phyloP scores from a whole-genome alignment of 192 early-diverging fungal genomes.

The Mortierella antarctica region DNA sequence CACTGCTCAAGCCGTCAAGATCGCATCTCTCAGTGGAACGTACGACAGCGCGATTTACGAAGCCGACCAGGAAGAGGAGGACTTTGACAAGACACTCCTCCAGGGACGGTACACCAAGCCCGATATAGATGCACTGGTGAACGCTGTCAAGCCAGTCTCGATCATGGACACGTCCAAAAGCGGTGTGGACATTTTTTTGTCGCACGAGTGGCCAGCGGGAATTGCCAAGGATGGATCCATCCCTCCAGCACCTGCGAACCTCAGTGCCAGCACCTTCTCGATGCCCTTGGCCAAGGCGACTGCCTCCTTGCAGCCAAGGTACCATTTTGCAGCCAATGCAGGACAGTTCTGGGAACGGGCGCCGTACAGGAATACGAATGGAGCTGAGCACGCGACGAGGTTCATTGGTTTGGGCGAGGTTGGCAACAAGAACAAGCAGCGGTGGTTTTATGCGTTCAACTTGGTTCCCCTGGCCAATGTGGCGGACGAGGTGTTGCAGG shows the following conservation, averaged over 20 bases:
- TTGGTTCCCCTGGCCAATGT: slow-evolving; percentile 70
- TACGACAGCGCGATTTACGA: slow-evolving; percentile 38
- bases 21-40: slow-evolving; percentile 70
- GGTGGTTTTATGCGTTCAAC: slow-evolving; percentile 96
- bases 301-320: slow-evolving; percentile 76
- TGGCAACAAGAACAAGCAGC: slow-evolving; percentile 72
- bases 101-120: slow-evolving; percentile 37
- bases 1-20: slow-evolving; percentile 68
- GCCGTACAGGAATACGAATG: slow-evolving; percentile 76
- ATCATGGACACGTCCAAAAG: slow-evolving; percentile 51
- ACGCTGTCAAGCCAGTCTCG: slow-evolving; percentile 22
- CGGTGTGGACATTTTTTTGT: slow-evolving; percentile 83
- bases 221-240: slow-evolving; percentile 35
- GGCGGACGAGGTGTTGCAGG: slow-evolving; percentile 27
- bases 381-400: slow-evolving; percentile 73
- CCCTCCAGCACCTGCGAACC: not conserved
- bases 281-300: slow-evolving; percentile 59
- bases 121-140: slow-evolving; percentile 46
- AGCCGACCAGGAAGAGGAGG: slow-evolving; percentile 29
- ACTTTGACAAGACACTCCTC: slow-evolving; percentile 10
- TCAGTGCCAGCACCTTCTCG: slow-evolving; percentile 27
- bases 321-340: slow-evolving; percentile 85
- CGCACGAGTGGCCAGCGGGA: slow-evolving; percentile 83
- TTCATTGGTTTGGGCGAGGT: slow-evolving; percentile 86
- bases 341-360: slow-evolving; percentile 84